A percentile compares a stretch with the other conserved stretches of the same genome.
Conservation (phyloP, 139 green algal species). For the Micractinium conductrix region DNA sequence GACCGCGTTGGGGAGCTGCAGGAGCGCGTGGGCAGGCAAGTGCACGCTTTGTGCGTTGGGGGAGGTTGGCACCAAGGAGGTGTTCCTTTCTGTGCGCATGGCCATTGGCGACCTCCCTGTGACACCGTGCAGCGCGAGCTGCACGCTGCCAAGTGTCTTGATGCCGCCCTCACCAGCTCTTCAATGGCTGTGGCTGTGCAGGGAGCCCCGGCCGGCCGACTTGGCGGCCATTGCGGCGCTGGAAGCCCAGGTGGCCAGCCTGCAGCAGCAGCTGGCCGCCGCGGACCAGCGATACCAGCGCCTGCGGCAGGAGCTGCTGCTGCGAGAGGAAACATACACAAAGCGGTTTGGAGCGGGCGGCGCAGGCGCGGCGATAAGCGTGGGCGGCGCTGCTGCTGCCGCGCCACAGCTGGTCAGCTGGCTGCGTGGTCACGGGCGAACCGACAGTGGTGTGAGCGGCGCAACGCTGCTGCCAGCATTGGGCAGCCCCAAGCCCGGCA, state of each 20-base stretch:
- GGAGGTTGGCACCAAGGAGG: background rate
- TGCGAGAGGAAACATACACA: slow-evolving; percentile 14
- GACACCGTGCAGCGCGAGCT: background rate
- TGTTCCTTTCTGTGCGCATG: background rate
- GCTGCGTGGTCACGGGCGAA: too few relatives aligned
- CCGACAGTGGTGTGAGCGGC: too few relatives aligned
- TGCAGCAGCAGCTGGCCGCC: slow-evolving; percentile 11
- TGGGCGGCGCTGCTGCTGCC: background rate
- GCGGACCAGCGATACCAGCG: slow-evolving; percentile 17
- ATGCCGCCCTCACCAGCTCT: background rate
- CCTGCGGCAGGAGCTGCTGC: slow-evolving; percentile 9
- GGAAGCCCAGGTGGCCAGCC: background rate
- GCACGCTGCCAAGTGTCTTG: background rate
- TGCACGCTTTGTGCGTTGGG: background rate
- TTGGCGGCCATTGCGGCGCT: slow-evolving; percentile 16
- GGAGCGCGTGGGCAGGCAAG: background rate
- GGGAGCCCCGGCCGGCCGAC: slow-evolving; percentile 16
- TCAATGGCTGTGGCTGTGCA: background rate
- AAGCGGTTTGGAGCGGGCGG: slow-evolving; percentile 9
- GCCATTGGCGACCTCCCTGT: background rate
- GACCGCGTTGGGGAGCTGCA: background rate
- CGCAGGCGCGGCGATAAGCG: slow-evolving; percentile 1
- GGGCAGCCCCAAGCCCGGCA: too few relatives aligned
- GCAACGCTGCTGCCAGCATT: too few relatives aligned
- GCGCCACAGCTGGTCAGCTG: background rate